Evolutionary conservation across 2,329 filamentous ascomycete genomes (phyloP), one percentile per base, ranked within the genome.

Genomic region (Hypoxylon sp.): DNA sequence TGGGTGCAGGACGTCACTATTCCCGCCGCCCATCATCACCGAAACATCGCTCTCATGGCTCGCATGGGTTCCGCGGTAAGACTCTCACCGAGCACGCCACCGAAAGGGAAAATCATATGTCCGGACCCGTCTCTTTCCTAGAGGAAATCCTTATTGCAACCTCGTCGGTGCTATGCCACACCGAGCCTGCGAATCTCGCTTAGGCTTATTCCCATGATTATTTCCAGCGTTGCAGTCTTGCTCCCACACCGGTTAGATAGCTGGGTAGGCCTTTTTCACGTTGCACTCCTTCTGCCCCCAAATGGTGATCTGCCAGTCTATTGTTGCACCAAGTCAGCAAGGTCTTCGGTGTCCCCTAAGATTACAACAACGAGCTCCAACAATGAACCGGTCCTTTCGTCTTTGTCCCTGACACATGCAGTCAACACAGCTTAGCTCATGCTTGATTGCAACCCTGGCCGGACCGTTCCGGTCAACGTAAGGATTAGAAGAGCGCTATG

Each of bases 391-490:
- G 17, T 17, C 31, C 38, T 21, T 7, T 9, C 29, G 4, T 33
- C 29, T 6, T 41, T 41, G 38, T 41, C 9, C 38, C 38, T 41
- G 38, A 27, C 31, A 18, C 24, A 37, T 26, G 21, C 15, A 18
- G 37, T 31, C 15, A 5, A 21, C 46, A 17, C 31, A 9, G n/a
- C 15, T 18, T 46, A 31, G 20, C 20, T 7, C 17, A 43, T 37
- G 23, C 17, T 40, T 42, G 42, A 56, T 56, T 40, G 42, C 42
- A 41, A 41, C 37, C 38, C 24, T 15, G 21, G 43, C 31, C 23
- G 27, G 43, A 43, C 37, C 55, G 20, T 58, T 58, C 48, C 48
- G 42, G 29, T 41, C 52, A 17, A 56, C 37, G 45, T 50, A 49
- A 45, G 37, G 38, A 41, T 38, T 35, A 33, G 51, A 31, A 37